A percentile compares a stretch with the other conserved stretches of the same genome.
phyloP scores from a whole-genome alignment of 768 basidiomycete genomes.

The Daedaleopsis sinensis region DNA sequence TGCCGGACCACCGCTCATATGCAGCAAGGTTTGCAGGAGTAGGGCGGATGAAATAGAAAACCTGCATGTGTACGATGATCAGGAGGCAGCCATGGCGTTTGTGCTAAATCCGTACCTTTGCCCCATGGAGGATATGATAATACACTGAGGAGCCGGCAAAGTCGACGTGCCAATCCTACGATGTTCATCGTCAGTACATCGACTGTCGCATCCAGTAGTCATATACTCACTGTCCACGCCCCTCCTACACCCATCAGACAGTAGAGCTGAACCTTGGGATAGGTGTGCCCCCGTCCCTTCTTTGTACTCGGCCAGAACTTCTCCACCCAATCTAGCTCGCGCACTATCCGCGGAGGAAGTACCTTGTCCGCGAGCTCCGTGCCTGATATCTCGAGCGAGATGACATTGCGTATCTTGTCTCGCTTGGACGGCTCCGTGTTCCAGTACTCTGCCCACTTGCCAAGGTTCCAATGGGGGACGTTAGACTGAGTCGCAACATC shows the following conservation, averaged over 20 bases:
- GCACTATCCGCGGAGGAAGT: slow-evolving; percentile 78
- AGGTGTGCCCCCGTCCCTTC: slow-evolving; percentile 67
- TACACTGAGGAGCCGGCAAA: slow-evolving; percentile 99
- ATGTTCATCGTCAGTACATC: not conserved
- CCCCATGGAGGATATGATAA: slow-evolving; percentile 87
- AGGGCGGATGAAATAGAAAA: slow-evolving; percentile 95
- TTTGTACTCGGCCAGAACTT: slow-evolving; percentile 88
- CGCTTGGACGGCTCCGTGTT: slow-evolving; percentile 63
- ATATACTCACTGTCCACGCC: slow-evolving; percentile 84
- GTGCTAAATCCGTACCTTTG: slow-evolving; percentile 57
- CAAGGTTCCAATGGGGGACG: slow-evolving; percentile 85
- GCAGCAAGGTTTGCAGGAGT: slow-evolving; percentile 83
- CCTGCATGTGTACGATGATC: slow-evolving; percentile 42
- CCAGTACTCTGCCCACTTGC: slow-evolving; percentile 90
- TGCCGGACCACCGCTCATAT: slow-evolving; percentile 94
- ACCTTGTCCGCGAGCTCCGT: slow-evolving; percentile 80
- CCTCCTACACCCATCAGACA: slow-evolving; percentile 94
- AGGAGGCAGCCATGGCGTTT: not conserved
- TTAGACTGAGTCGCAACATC: slow-evolving; percentile 91
- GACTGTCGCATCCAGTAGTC: not conserved
- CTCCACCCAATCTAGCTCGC: slow-evolving; percentile 97
- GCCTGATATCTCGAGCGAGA: slow-evolving; percentile 91
- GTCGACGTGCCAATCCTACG: slow-evolving; percentile 96
- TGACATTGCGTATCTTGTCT: slow-evolving; percentile 93
- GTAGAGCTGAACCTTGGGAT: slow-evolving; percentile 95